A percentile compares a stretch with the other conserved stretches of the same genome.
These are phyloP conservation scores for Cercospora beticola DNA, from an alignment of 2,329 filamentous ascomycete genomes.

Conservation along the genomic window DNA sequence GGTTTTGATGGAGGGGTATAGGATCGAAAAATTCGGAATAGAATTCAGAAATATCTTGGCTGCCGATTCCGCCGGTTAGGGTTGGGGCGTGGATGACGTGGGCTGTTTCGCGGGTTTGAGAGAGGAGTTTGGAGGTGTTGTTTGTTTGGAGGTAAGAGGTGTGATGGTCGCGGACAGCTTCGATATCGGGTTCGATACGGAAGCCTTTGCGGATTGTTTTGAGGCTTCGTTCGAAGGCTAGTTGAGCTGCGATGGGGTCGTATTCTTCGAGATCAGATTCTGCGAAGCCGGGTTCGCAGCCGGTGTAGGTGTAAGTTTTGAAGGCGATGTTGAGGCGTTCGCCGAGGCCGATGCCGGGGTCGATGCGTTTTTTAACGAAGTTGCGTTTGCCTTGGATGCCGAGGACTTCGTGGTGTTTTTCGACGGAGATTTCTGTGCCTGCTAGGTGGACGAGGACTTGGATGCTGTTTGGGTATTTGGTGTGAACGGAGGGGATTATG, in stretches of 20 bases:
- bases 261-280: slow-evolving; percentile 69
- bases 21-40: slow-evolving; percentile 59
- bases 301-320: slow-evolving; percentile 55
- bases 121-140: slow-evolving; percentile 40
- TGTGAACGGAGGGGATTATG: slow-evolving; percentile 53
- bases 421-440: slow-evolving; percentile 50
- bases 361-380: slow-evolving; percentile 50
- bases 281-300: slow-evolving; percentile 64
- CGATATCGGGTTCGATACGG: slow-evolving; percentile 48
- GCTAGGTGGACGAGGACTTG: slow-evolving; percentile 60
- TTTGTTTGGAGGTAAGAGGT: slow-evolving; percentile 34
- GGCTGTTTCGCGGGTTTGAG: slow-evolving; percentile 41
- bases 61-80: slow-evolving; percentile 48
- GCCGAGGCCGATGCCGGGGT: slow-evolving; percentile 53
- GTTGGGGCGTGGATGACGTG: slow-evolving; percentile 48
- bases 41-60: slow-evolving; percentile 49
- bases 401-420: slow-evolving; percentile 51
- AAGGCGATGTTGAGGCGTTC: slow-evolving; percentile 47
- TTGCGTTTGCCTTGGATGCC: slow-evolving; percentile 55
- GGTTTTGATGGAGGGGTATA: slow-evolving; percentile 47
- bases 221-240: slow-evolving; percentile 69
- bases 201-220: slow-evolving; percentile 62
- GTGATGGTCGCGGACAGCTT: slow-evolving; percentile 45
- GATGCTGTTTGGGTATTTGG: slow-evolving; percentile 45
- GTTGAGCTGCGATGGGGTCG: slow-evolving; percentile 60